phyloP scores from a whole-genome alignment of 2,329 filamentous ascomycete genomes.

The Colletotrichum sp. region DNA sequence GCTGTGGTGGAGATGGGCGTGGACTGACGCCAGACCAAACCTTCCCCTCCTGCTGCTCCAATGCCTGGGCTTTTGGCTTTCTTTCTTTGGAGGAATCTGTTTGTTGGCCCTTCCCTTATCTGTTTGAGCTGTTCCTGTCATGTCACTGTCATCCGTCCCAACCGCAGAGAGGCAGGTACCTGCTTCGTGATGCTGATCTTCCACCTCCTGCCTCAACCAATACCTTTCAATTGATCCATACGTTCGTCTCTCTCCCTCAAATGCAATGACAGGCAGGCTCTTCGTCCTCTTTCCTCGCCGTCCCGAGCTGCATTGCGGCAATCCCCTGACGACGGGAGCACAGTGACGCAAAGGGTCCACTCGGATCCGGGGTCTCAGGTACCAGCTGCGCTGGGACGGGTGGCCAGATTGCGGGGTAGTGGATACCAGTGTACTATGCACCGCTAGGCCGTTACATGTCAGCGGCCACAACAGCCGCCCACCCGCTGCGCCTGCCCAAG shows the following conservation, averaged over 20 bases:
- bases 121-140: neutral
- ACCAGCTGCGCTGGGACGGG: slow-evolving; percentile 11
- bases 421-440: slow-evolving; percentile 17
- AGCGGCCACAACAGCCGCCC: neutral
- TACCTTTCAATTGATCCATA: neutral
- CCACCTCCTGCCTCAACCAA: neutral
- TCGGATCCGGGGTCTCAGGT: slow-evolving; percentile 24
- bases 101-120: neutral
- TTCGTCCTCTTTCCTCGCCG: neutral
- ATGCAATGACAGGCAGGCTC: neutral
- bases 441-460: slow-evolving; percentile 15
- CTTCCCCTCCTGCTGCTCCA: slow-evolving; percentile 1
- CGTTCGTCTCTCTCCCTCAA: neutral
- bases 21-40: slow-evolving; percentile 19
- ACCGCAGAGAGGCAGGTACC: neutral
- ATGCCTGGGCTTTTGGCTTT: neutral
- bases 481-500: neutral
- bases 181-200: neutral
- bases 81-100: neutral
- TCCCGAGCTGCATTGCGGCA: neutral
- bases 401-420: slow-evolving; percentile 25
- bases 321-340: slow-evolving; percentile 5
- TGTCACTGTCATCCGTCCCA: neutral
- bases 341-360: slow-evolving; percentile 22
- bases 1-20: slow-evolving; percentile 5